Percentiles rank a stretch among this genome's conserved stretches.
These are phyloP conservation scores for Massariosphaeria phaeospora DNA, from an alignment of 495 filamentous ascomycete genomes.

Conservation along the genomic window DNA sequence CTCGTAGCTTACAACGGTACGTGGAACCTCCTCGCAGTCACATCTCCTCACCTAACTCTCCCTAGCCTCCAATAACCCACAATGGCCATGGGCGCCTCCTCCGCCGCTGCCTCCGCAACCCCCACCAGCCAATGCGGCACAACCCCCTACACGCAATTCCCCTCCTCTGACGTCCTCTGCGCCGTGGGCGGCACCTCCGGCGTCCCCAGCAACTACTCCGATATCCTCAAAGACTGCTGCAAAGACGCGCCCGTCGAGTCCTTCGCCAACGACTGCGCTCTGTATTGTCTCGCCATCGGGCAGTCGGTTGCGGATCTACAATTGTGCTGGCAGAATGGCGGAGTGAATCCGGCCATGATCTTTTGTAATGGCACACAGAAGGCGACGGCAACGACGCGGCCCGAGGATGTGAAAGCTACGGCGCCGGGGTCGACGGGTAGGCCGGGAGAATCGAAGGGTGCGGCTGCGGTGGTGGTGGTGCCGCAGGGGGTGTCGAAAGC, in stretches of 20 bases:
- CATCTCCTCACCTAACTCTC: background rate
- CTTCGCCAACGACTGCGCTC: constrained; percentile 13
- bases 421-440: background rate
- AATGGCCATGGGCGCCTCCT: constrained; percentile 4
- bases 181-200: constrained; percentile 8
- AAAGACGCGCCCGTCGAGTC: constrained; percentile 20
- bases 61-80: background rate
- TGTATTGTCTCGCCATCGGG: constrained; percentile 14
- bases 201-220: constrained; percentile 19
- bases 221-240: constrained; percentile 16
- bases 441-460: background rate
- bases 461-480: background rate
- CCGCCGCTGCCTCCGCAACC: constrained; percentile 3
- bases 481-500: constrained; percentile 11
- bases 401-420: background rate
- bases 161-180: constrained; percentile 13
- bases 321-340: constrained; percentile 9
- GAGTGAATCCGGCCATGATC: constrained; percentile 1
- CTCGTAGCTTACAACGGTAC: background rate
- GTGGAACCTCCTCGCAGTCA: background rate
- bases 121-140: constrained; percentile 1
- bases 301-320: constrained; percentile 15
- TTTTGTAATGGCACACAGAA: constrained; percentile 7
- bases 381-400: constrained; percentile 15
- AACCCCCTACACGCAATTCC: background rate